A percentile compares a stretch with the other conserved stretches of the same genome.
Evolutionary conservation across 495 filamentous ascomycete genomes (phyloP).

Genomic region (Sporormia fimetaria): DNA sequence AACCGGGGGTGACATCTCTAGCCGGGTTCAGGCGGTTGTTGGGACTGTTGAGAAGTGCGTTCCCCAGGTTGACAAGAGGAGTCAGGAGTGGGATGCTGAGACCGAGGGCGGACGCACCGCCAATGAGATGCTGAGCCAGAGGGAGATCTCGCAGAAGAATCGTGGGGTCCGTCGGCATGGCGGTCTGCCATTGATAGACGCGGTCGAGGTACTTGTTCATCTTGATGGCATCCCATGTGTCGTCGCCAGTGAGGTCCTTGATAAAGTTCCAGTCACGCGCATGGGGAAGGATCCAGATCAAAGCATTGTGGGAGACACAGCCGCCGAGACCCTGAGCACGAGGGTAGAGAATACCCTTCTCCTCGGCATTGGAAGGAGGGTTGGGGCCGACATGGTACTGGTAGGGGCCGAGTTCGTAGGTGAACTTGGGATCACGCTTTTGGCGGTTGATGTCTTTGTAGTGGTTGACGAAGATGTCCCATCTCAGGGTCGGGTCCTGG

Average conservation of each 20-base stretch:
- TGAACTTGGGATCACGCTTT: conserved; percentile 4
- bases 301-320: conserved; percentile 40
- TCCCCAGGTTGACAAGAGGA: background rate
- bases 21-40: background rate
- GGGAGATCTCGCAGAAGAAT: background rate
- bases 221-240: conserved; percentile 33
- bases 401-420: conserved; percentile 1
- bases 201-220: conserved; percentile 36
- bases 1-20: background rate
- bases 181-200: background rate
- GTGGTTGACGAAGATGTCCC: conserved; percentile 20
- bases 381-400: conserved; percentile 19
- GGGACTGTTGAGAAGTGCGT: background rate
- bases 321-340: conserved; percentile 39
- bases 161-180: background rate
- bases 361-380: conserved; percentile 33
- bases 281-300: conserved; percentile 34
- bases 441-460: background rate
- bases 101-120: background rate
- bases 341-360: conserved; percentile 40
- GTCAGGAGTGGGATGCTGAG: background rate
- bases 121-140: background rate
- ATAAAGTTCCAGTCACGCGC: conserved; percentile 37
- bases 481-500: conserved; percentile 1
- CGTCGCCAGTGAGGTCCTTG: conserved; percentile 38